phyloP scores from a whole-genome alignment of 371 early-diverging fungal species.

The Syncephalastrum racemosum region DNA sequence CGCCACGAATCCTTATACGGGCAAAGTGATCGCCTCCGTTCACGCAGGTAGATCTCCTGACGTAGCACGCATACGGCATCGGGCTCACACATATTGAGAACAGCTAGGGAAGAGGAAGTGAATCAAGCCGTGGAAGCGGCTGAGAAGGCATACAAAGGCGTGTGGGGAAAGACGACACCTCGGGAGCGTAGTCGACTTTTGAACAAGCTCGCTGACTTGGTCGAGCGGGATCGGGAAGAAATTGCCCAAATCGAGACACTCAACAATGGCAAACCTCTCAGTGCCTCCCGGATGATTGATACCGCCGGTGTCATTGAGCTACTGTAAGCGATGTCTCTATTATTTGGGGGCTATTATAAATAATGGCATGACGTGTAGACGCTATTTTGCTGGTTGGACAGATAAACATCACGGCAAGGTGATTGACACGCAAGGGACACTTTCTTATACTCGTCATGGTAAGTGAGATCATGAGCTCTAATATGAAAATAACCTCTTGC shows the following conservation, averaged over 20 bases:
- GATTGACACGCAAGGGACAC: slow-evolving; percentile 42
- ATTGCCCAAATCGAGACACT: slow-evolving; percentile 44
- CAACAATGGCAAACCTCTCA: slow-evolving; percentile 52
- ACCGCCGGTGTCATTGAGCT: slow-evolving; percentile 45
- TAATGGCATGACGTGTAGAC: slow-evolving; percentile 49
- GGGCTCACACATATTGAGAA: neutral
- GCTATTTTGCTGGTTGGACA: slow-evolving; percentile 83
- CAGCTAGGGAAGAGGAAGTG: slow-evolving; percentile 47
- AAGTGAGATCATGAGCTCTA: no score
- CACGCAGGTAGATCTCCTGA: slow-evolving; percentile 29
- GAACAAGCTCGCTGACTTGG: slow-evolving; percentile 48
- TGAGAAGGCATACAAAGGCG: slow-evolving; percentile 41
- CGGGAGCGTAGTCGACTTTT: slow-evolving; percentile 39
- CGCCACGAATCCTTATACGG: slow-evolving; percentile 43
- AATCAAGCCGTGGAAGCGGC: slow-evolving; percentile 53
- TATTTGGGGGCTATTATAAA: no score
- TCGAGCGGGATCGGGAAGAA: slow-evolving; percentile 43
- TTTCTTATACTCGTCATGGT: slow-evolving; percentile 63
- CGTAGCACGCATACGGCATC: neutral
- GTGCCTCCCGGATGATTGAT: slow-evolving; percentile 53
- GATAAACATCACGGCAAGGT: slow-evolving; percentile 72
- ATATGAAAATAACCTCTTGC: no score
- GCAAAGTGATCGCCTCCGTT: slow-evolving; percentile 33
- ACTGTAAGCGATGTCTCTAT: no score
- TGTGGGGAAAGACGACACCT: slow-evolving; percentile 36